These are phyloP conservation scores for Rhodofomes roseus DNA, from an alignment of 1,284 basidiomycete genomes.

Conservation along the genomic window DNA sequence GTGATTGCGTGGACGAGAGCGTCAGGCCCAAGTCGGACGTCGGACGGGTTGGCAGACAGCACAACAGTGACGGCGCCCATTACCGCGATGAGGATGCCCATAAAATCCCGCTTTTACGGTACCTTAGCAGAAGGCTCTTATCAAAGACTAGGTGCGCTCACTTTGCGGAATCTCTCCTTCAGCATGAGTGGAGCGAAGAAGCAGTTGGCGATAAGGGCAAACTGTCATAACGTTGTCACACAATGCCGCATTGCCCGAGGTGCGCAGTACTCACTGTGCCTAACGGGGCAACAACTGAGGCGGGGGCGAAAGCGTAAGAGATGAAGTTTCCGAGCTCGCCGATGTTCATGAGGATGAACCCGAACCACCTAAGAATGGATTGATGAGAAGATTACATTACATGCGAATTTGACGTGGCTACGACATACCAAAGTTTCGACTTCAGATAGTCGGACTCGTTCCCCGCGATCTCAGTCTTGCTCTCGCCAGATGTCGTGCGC, in stretches of 20 bases:
- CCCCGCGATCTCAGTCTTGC: slow-evolving; percentile 28
- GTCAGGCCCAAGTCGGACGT: slow-evolving; percentile 66
- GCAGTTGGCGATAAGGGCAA: slow-evolving; percentile 92
- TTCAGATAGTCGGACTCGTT: slow-evolving; percentile 69
- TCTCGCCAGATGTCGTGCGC: slow-evolving; percentile 17
- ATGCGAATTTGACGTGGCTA: neutral
- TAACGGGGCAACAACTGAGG: slow-evolving; percentile 91
- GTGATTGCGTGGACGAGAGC: slow-evolving; percentile 70
- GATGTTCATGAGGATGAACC: slow-evolving; percentile 85
- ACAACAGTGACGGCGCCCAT: slow-evolving; percentile 92
- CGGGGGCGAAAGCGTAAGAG: slow-evolving; percentile 86
- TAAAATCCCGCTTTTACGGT: slow-evolving; percentile 66
- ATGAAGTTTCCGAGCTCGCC: slow-evolving; percentile 93
- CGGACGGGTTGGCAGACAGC: slow-evolving; percentile 68
- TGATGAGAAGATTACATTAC: slow-evolving; percentile 2
- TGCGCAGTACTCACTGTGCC: slow-evolving; percentile 67
- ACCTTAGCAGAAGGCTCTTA: slow-evolving; percentile 2
- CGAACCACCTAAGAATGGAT: slow-evolving; percentile 71
- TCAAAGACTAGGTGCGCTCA: slow-evolving; percentile 23
- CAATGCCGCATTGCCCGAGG: neutral
- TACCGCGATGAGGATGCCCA: slow-evolving; percentile 82
- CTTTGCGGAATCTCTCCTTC: slow-evolving; percentile 73
- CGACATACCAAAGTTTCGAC: slow-evolving; percentile 72
- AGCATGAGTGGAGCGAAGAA: slow-evolving; percentile 89
- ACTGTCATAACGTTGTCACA: slow-evolving; percentile 36